Evolutionary conservation across 1,284 basidiomycete species (phyloP), one percentile per base, ranked within the genome.

Genomic region (Trametes versicolor): DNA sequence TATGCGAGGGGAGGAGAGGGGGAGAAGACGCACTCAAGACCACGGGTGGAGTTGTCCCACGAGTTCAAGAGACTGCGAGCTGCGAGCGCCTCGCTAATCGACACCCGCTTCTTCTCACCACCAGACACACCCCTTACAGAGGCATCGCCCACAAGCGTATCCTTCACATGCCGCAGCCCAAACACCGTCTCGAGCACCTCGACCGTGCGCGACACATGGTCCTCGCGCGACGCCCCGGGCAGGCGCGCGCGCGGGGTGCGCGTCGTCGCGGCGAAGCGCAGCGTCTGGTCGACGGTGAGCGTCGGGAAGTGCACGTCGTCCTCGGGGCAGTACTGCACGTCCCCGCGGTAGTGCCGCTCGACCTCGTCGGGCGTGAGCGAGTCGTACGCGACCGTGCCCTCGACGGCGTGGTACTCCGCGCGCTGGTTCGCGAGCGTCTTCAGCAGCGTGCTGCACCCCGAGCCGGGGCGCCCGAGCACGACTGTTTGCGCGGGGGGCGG

Each of bases 91-190:
- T 95, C 93, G 12, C 87, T 83, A 69, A 95, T 91, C 0, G 89
- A 91, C 0, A 94, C 92, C 45, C 93, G 86, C 77, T 92, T 92
- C 78, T 90, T 89, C 80, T 94, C 90, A 15, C 95, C 95, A 21
- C 94, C 95, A 29, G 88, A 90, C 1, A 96, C 87, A 55, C 94
- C 95, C 7, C 92, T 81, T 3, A 95, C 81, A 4, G 86, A 83
- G 4, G 89, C 89, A 76, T 95, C 87, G 3, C 95, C 95, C 25
- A 96, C 91, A 0, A 81, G 81, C 0, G 87, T 89, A 39, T 85
- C 76, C 66, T 79, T 78, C 4, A 79, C 84, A 67, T 93, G 91
- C n/a, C 80, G 80, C 58, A 96, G 80, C 9, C 93, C 92, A 71
- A 95, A 91, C 23, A 93, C 83, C 17, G 88, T 90, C 72, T 85